phyloP scores from a whole-genome alignment of 441 rosid genomes.

The Erodium texanum region DNA sequence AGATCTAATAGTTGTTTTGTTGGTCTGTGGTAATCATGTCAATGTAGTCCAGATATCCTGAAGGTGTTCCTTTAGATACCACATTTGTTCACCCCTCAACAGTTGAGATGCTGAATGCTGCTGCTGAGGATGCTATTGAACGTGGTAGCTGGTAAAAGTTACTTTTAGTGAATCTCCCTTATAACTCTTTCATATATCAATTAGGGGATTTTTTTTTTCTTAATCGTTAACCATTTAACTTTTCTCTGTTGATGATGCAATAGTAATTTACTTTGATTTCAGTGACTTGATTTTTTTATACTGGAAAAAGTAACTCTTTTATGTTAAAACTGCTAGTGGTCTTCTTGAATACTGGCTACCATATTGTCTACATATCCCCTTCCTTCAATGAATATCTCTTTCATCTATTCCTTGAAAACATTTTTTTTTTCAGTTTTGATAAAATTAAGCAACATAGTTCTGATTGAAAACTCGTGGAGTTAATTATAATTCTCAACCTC shows the following conservation, averaged over 20 bases:
- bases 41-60: slow-evolving; percentile 93
- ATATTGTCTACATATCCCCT: background rate
- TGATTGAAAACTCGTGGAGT: slow-evolving; percentile 1
- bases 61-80: slow-evolving; percentile 64
- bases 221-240: background rate
- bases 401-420: slow-evolving; percentile 2
- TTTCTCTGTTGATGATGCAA: slow-evolving; percentile 1
- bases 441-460: background rate
- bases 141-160: slow-evolving; percentile 73
- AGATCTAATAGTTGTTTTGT: slow-evolving; percentile 23
- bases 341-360: slow-evolving; percentile 4
- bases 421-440: background rate
- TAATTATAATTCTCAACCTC: background rate
- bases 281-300: background rate
- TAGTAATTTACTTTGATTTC: background rate
- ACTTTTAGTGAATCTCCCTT: background rate
- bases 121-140: slow-evolving; percentile 83
- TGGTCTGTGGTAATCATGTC: slow-evolving; percentile 31
- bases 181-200: background rate
- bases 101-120: slow-evolving; percentile 80
- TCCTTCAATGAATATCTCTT: background rate
- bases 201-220: background rate
- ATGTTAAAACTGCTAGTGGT: background rate
- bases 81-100: slow-evolving; percentile 77
- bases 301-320: background rate